Base-by-base conservation (phyloP, 305 asterid genomes). In the Rubia peregrina region DNA sequence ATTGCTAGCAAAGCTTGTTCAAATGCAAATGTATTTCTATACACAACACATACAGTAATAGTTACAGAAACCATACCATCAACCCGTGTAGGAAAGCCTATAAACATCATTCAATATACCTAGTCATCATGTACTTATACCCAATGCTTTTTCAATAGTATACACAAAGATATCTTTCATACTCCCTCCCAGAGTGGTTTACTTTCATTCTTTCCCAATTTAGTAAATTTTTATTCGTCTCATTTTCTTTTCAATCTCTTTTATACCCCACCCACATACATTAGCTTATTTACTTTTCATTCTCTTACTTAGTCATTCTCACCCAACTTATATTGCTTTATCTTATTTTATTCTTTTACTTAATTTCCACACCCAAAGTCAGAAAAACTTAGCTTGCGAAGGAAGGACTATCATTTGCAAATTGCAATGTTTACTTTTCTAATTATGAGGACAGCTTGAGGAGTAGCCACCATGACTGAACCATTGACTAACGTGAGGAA, bases 381-480 rank as follows among this genome's bases (percentile, higher is more conserved):
- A 7, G 22, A 19, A 46, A 38, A 21, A 53, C 21, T n/a, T 68
- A 36, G 38, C 33, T 69, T 21, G 14, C 19, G 38, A 51, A n/a
- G 19, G 14, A 33, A 5, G 4, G 36, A 68, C 19, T 36, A 26
- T 26, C 4, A 21, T 38, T 21, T 30, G 26, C 26, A 17, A 21
- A 19, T 21, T 30, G 26, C 26, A 17, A 48, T 38, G 33, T 5
- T 11, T 16, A 36, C 16, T 9, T 65, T 66, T 53, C 41, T 49
- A 65, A 4, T 57, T 22, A 19, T 55, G 9, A 24, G 60, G 30
- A 26, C 61, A 65, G 43, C 14, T 43, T 36, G 61, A 24, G 49
- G 49, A 71, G n/a, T 51, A 26, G n/a, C 22, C 70, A 59, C 69
- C 3, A 30, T 8, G 19, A 36, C 51, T 49, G 66, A 65, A 22